Evolutionary conservation across 192 early-diverging fungal genomes (phyloP).

Genomic region (Mortierella claussenii): DNA sequence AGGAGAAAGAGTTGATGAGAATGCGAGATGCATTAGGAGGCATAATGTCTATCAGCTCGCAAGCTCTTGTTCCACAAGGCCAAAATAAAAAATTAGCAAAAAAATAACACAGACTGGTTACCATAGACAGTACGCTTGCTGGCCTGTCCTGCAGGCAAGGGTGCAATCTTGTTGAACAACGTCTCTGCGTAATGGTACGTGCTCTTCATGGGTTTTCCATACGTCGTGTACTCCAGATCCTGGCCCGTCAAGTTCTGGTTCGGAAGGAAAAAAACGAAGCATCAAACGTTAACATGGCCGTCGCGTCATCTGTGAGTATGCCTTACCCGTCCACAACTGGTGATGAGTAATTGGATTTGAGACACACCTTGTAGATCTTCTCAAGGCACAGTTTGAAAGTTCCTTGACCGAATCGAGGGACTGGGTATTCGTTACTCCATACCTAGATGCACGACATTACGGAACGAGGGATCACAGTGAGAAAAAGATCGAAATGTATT

Average conservation of each 20-base stretch:
- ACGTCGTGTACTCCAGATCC: conserved; percentile 71
- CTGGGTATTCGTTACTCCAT: conserved; percentile 88
- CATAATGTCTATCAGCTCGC: too few relatives aligned
- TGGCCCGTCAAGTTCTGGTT: conserved; percentile 55
- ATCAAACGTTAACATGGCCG: not conserved
- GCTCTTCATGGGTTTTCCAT: conserved; percentile 82
- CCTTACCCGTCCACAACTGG: too few relatives aligned
- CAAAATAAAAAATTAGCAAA: too few relatives aligned
- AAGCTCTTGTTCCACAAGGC: too few relatives aligned
- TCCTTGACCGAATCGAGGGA: conserved; percentile 85
- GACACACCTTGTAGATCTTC: conserved; percentile 65
- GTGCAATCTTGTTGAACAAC: conserved; percentile 54
- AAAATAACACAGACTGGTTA: too few relatives aligned
- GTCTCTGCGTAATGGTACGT: conserved; percentile 80
- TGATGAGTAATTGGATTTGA: too few relatives aligned
- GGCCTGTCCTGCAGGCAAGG: conserved; percentile 7
- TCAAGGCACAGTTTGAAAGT: conserved; percentile 79
- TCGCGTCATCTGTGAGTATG: too few relatives aligned
- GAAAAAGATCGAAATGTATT: not conserved
- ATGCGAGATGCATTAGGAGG: too few relatives aligned
- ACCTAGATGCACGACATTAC: conserved; percentile 61
- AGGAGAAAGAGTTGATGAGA: not conserved
- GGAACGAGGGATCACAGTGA: conserved; percentile 7
- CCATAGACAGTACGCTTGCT: conserved; percentile 48
- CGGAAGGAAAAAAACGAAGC: not conserved